These are phyloP conservation scores for Pseudopediastrum boryanum DNA, from an alignment of 139 green algal species.

Conservation along the genomic window DNA sequence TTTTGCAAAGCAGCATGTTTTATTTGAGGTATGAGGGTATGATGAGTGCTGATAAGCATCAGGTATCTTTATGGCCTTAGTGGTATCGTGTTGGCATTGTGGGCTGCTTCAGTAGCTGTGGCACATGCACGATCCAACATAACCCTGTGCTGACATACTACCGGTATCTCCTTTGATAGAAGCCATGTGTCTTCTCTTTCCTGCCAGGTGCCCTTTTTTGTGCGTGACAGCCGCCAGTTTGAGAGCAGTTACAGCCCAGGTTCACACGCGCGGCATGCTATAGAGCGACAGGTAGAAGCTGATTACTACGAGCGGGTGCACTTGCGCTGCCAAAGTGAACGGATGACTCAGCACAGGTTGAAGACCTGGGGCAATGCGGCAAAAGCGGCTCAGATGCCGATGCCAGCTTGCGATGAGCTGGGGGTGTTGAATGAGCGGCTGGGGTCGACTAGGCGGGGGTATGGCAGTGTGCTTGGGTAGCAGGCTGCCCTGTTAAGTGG, in stretches of 20 bases:
- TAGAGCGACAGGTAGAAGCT: constrained; percentile 21
- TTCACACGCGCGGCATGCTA: neutral
- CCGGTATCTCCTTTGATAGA: neutral
- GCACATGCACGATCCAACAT: neutral
- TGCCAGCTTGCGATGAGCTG: too few species aligned
- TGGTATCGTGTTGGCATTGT: too few species aligned
- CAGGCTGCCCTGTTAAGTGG: too few species aligned
- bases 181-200: neutral
- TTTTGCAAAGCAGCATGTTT: too few species aligned
- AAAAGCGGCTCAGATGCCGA: too few species aligned
- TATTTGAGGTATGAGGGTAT: too few species aligned
- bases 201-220: neutral
- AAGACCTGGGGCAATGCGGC: constrained; percentile 53
- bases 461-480: too few species aligned
- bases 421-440: too few species aligned
- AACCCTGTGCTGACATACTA: neutral
- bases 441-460: too few species aligned
- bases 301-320: constrained; percentile 36
- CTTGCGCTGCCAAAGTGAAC: constrained; percentile 47
- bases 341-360: constrained; percentile 36
- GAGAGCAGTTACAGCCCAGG: constrained; percentile 9
- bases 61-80: too few species aligned
- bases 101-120: neutral
- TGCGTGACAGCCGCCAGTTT: constrained; percentile 4
- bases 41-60: too few species aligned